Percentiles rank a stretch among this genome's conserved stretches.
These are phyloP conservation scores for Apiospora saccharicola DNA, from an alignment of 2,329 filamentous ascomycete genomes.

Conservation along the genomic window DNA sequence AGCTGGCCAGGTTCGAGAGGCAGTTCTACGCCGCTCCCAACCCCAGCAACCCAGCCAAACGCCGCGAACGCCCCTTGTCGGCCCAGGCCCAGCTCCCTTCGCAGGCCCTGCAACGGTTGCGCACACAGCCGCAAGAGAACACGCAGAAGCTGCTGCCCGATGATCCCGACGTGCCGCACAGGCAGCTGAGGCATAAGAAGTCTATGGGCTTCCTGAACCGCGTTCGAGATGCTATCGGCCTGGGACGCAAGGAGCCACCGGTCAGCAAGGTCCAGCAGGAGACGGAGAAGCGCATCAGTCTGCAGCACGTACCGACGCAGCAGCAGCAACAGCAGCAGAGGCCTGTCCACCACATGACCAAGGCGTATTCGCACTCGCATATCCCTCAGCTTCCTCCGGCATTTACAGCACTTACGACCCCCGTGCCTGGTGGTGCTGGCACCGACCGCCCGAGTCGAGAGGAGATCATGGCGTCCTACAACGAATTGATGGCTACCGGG, in stretches of 20 bases:
- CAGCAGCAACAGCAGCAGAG: slow-evolving; percentile 17
- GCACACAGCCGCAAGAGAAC: neutral
- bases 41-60: neutral
- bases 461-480: slow-evolving; percentile 64
- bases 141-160: neutral
- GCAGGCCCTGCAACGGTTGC: neutral
- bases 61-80: slow-evolving; percentile 34
- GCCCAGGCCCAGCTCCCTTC: slow-evolving; percentile 30
- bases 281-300: slow-evolving; percentile 40
- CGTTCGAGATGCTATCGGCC: slow-evolving; percentile 39
- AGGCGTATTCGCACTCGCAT: slow-evolving; percentile 39
- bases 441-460: slow-evolving; percentile 50
- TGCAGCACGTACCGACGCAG: slow-evolving; percentile 37
- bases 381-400: slow-evolving; percentile 34
- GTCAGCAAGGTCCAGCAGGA: slow-evolving; percentile 32
- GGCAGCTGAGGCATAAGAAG: slow-evolving; percentile 38
- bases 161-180: slow-evolving; percentile 24
- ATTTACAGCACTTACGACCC: slow-evolving; percentile 24
- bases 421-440: slow-evolving; percentile 19
- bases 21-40: slow-evolving; percentile 37
- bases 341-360: slow-evolving; percentile 28
- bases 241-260: slow-evolving; percentile 27
- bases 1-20: slow-evolving; percentile 40
- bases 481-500: slow-evolving; percentile 62
- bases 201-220: slow-evolving; percentile 41